These are phyloP conservation scores for Colletotrichum chlorophyti DNA, from an alignment of 2,329 filamentous ascomycete genomes.

Conservation along the genomic window DNA sequence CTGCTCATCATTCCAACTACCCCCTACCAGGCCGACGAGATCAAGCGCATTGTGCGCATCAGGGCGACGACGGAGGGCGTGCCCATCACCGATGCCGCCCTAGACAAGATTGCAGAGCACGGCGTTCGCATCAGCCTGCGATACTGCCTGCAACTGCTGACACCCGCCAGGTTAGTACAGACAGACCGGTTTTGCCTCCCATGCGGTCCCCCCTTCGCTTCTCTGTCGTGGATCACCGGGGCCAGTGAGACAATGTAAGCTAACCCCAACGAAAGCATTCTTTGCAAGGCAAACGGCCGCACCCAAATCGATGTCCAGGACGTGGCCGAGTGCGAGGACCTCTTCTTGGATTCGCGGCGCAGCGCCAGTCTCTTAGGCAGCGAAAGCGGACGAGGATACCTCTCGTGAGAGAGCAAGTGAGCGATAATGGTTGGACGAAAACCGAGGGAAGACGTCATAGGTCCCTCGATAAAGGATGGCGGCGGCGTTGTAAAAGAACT, in stretches of 20 bases:
- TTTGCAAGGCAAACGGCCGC: conserved; percentile 83
- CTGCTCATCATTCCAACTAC: conserved; percentile 96
- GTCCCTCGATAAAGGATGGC: conserved; percentile 13
- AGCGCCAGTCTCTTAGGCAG: conserved; percentile 74
- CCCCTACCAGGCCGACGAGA: conserved; percentile 86
- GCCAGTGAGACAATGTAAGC: conserved; percentile 40
- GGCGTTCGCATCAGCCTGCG: conserved; percentile 89
- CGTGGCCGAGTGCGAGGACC: conserved; percentile 80
- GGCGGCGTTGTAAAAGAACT: conserved; percentile 29
- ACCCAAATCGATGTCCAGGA: conserved; percentile 79
- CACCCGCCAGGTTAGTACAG: conserved; percentile 73
- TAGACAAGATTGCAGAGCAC: conserved; percentile 86
- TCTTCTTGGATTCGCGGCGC: conserved; percentile 83
- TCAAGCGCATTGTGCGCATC: conserved; percentile 88
- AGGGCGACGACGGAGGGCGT: conserved; percentile 84
- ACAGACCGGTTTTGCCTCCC: conserved; percentile 12
- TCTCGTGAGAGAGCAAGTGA: conserved; percentile 54
- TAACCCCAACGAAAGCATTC: conserved; percentile 65
- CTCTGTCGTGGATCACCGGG: conserved; percentile 10
- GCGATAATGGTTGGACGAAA: conserved; percentile 21
- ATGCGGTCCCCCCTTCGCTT: conserved; percentile 8
- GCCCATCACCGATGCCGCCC: conserved; percentile 78
- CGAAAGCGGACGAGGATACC: conserved; percentile 69
- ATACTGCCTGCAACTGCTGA: conserved; percentile 91
- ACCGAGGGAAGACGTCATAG: conserved; percentile 3